Conservation (phyloP, 352 stramenopile genomes). For the Phytopythium sindhum region DNA sequence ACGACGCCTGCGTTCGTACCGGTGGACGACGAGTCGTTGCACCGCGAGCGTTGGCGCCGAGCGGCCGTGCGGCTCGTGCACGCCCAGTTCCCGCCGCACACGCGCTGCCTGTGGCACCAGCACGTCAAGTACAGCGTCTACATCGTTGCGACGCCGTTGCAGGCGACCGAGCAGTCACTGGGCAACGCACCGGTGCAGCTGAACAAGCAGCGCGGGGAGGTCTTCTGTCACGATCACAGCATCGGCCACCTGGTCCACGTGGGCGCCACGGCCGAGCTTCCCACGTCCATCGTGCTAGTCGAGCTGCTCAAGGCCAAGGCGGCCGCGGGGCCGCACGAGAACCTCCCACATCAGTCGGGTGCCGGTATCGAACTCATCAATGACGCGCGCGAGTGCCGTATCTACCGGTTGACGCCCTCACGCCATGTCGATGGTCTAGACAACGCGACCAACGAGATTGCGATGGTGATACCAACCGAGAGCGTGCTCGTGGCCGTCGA, state of each 20-base stretch:
- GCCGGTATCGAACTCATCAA: slow-evolving; percentile 27
- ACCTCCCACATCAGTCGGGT: slow-evolving; percentile 21
- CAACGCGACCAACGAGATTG: slow-evolving; percentile 11
- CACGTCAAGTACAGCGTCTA: slow-evolving; percentile 44
- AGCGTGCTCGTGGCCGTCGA: slow-evolving; percentile 31
- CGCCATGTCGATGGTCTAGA: not conserved
- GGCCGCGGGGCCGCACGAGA: slow-evolving; percentile 16
- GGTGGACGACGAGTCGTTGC: slow-evolving; percentile 43
- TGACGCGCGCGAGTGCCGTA: slow-evolving; percentile 32
- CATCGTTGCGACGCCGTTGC: slow-evolving; percentile 31
- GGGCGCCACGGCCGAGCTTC: slow-evolving; percentile 21
- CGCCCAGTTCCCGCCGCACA: slow-evolving; percentile 34
- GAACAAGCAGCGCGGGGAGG: slow-evolving; percentile 24
- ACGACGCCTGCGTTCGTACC: slow-evolving; percentile 20
- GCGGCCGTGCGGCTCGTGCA: slow-evolving; percentile 27
- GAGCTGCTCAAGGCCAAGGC: slow-evolving; percentile 39
- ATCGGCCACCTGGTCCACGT: slow-evolving; percentile 41
- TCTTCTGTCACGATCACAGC: slow-evolving; percentile 52
- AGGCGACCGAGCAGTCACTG: slow-evolving; percentile 28
- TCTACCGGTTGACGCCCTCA: slow-evolving; percentile 39
- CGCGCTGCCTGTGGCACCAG: slow-evolving; percentile 38
- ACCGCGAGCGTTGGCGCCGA: slow-evolving; percentile 40
- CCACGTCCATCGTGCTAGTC: slow-evolving; percentile 46
- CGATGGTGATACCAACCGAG: slow-evolving; percentile 22
- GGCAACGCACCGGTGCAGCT: slow-evolving; percentile 16